Evolutionary conservation across 441 rosid genomes (phyloP), one percentile per base, ranked within the genome.

Genomic region (Populus hybrid): DNA sequence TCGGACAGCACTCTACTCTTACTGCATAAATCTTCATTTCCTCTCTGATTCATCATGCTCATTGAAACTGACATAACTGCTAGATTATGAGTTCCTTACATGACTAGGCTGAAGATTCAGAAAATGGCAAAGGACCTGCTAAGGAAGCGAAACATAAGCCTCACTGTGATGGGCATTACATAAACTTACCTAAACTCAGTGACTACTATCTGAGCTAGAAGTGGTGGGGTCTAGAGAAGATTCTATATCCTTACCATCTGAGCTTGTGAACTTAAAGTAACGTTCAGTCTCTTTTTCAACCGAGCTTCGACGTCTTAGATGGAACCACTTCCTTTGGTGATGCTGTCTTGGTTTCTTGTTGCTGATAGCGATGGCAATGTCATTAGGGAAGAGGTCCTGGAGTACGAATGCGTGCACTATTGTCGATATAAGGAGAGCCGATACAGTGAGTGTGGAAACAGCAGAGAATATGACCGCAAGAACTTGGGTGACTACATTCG

Each of bases 331-430:
- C 69, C 35, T 71, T 11, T 63, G 63, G 26, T 45, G 77, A 35
- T 68, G 74, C 23, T 74, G 76, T 71, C 88, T 89, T 3, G 90
- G 91, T 80, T 76, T 90, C 80, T 84, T 87, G 56, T 87, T 82
- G 66, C 93, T 90, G 75, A 95, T 95, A 71, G 99, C 98, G 68
- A 95, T 91, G 74, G 88, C 93, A 0, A 92, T 88, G 84, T 94
- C 99, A 69, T 95, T 92, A 33, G 95, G 97, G 87, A 95, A 93
- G 76, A 95, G 94, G 86, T 91, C 88, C 1, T 81, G 74, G 38
- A 83, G 82, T 50, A 91, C 89, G 73, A 95, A 91, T 63, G 95
- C 97, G 40, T 92, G 98, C 59, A 87, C 6, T 33, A 89, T 80
- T 0, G 98, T 93, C 9, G 91, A 71, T 50, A 83, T 82, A 0